phyloP scores from a whole-genome alignment of 208 protist genomes.

The Trypanosoma melophagium region DNA sequence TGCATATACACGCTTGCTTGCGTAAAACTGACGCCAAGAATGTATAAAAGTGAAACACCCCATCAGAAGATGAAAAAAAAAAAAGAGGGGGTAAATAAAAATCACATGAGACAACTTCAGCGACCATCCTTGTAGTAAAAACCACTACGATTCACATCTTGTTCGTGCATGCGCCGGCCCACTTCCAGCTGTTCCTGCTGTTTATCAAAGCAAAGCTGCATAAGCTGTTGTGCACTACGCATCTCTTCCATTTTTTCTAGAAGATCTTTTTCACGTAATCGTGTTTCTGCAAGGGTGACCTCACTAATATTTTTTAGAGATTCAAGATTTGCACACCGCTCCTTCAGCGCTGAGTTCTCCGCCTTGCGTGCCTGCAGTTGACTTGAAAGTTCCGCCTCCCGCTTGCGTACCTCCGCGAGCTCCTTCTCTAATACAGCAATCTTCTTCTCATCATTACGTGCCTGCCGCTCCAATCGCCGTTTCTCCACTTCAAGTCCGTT shows the following conservation, averaged over 20 bases:
- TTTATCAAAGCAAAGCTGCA: slow-evolving; percentile 90
- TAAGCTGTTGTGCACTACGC: slow-evolving; percentile 74
- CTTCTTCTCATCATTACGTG: slow-evolving; percentile 35
- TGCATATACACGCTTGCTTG: slow-evolving; percentile 2
- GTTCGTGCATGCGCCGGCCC: slow-evolving; percentile 62
- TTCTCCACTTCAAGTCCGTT: slow-evolving; percentile 32
- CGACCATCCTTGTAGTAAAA: slow-evolving; percentile 14
- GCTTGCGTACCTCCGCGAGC: slow-evolving; percentile 40
- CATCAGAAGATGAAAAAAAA: not conserved
- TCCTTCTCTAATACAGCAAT: slow-evolving; percentile 43
- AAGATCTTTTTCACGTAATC: slow-evolving; percentile 67
- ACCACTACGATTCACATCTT: slow-evolving; percentile 26
- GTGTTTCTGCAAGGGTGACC: slow-evolving; percentile 56
- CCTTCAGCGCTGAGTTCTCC: slow-evolving; percentile 66
- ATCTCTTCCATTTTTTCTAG: slow-evolving; percentile 79
- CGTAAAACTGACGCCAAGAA: slow-evolving; percentile 2
- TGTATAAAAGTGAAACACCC: not conserved
- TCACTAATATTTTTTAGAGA: slow-evolving; percentile 83
- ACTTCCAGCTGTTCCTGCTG: slow-evolving; percentile 87
- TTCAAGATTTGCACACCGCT: slow-evolving; percentile 82
- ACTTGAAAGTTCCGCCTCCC: slow-evolving; percentile 48
- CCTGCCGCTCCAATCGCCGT: slow-evolving; percentile 44
- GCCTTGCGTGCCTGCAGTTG: slow-evolving; percentile 62
- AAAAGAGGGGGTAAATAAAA: not conserved
- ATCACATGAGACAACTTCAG: not conserved